phyloP scores from a whole-genome alignment of 169 alveolate genomes.

The Plasmodium blacklocki region DNA sequence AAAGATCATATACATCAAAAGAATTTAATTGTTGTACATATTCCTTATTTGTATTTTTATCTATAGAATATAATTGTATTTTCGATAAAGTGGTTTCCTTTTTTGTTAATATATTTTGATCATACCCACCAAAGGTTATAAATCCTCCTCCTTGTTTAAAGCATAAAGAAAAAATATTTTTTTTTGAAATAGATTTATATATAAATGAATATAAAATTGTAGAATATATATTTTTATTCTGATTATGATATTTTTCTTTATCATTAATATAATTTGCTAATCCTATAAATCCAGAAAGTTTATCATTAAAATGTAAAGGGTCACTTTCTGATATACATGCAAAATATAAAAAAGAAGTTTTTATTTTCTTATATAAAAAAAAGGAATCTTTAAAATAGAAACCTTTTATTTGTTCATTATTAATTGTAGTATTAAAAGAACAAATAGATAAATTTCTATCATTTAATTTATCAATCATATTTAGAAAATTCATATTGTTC shows the following conservation, averaged over 20 bases:
- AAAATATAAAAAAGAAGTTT: constrained; percentile 6
- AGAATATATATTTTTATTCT: neutral
- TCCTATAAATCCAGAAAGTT: constrained; percentile 50
- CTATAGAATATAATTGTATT: neutral
- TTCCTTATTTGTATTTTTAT: neutral
- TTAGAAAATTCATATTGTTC: constrained; percentile 49
- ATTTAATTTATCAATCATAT: neutral
- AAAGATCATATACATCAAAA: neutral
- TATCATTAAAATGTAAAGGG: constrained; percentile 21
- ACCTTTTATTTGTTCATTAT: constrained; percentile 24
- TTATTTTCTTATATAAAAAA: neutral
- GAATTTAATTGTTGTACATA: neutral
- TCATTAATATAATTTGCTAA: constrained; percentile 14
- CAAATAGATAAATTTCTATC: constrained; percentile 52
- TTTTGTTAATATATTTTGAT: constrained; percentile 10
- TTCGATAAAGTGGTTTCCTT: neutral
- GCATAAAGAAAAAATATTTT: constrained; percentile 42
- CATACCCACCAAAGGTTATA: constrained; percentile 45
- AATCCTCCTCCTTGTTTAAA: constrained; percentile 42
- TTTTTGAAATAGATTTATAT: constrained; percentile 26
- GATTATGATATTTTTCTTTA: neutral
- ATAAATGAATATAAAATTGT: constrained; percentile 25
- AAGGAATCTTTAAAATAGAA: constrained; percentile 57
- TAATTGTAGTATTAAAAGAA: constrained; percentile 22
- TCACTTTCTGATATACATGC: constrained; percentile 49